phyloP scores from a whole-genome alignment of 352 stramenopile genomes.

The Blastocystis sp. region DNA sequence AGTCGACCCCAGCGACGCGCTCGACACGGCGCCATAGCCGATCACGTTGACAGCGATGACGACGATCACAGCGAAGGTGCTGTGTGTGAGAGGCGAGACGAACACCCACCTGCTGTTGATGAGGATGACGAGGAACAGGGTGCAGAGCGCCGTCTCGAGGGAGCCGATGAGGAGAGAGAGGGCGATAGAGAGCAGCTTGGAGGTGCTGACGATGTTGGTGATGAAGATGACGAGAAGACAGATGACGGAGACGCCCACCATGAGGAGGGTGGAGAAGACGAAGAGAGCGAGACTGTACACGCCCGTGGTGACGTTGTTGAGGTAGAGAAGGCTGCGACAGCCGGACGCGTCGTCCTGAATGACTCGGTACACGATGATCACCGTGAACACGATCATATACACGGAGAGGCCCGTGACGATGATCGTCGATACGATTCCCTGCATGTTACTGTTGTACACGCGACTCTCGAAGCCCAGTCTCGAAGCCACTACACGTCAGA shows the following conservation, averaged over 20 bases:
- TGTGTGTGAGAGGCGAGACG: not conserved
- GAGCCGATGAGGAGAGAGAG: not conserved
- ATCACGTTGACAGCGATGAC: not conserved
- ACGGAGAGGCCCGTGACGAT: not conserved
- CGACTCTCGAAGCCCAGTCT: not conserved
- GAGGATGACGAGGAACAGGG: not conserved
- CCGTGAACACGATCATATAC: not conserved
- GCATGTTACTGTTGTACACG: not conserved
- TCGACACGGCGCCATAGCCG: not conserved
- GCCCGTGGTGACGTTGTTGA: conserved; percentile 10
- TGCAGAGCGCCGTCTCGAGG: not conserved
- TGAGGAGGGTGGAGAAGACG: conserved; percentile 34
- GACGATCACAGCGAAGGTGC: not conserved
- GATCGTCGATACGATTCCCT: not conserved
- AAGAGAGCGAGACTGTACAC: conserved; percentile 1
- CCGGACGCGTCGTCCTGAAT: not conserved
- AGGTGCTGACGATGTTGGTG: not conserved
- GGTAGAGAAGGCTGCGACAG: not conserved
- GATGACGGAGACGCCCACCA: not conserved
- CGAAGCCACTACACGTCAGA: not conserved
- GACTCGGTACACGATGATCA: not conserved
- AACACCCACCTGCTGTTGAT: not conserved
- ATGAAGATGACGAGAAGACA: not conserved
- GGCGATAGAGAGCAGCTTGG: not conserved
- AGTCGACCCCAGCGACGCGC: not conserved